Evolutionary conservation across 371 early-diverging fungal genomes (phyloP).

Genomic region (Capillidium rhysosporum): DNA sequence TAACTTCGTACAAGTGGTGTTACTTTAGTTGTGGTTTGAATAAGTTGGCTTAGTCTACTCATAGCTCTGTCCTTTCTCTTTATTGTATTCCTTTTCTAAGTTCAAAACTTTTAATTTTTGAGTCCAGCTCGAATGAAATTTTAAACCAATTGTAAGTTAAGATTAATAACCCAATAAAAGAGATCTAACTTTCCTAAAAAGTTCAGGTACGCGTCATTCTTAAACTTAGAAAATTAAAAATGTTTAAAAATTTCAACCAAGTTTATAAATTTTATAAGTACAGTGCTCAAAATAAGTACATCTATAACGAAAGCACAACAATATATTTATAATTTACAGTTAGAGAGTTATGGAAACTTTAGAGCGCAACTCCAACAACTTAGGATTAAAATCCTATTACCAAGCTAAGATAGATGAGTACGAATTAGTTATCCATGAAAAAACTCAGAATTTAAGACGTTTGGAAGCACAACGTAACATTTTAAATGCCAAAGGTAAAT

Average conservation of each 20-base stretch:
- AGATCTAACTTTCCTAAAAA: background rate
- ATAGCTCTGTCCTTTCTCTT: background rate
- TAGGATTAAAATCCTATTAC: constrained; percentile 29
- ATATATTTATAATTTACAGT: background rate
- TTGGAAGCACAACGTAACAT: constrained; percentile 97
- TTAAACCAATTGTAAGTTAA: background rate
- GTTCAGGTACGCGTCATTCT: background rate
- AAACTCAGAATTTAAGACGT: constrained; percentile 89
- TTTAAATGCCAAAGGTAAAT: constrained; percentile 79
- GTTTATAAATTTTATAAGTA: too few species aligned
- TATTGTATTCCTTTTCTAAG: background rate
- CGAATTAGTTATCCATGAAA: constrained; percentile 68
- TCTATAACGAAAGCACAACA: background rate
- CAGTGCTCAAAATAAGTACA: too few species aligned
- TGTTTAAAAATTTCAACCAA: too few species aligned
- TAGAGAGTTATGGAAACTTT: background rate
- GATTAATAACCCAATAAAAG: background rate
- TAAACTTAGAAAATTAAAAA: background rate
- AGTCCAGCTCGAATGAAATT: background rate
- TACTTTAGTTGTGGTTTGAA: background rate
- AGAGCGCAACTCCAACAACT: background rate
- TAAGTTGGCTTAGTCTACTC: background rate
- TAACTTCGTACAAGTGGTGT: background rate
- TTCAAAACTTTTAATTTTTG: background rate
- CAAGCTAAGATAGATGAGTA: constrained; percentile 69